Conservation (phyloP, 129 eudicot species). For the Heracleum sosnowskyi region DNA sequence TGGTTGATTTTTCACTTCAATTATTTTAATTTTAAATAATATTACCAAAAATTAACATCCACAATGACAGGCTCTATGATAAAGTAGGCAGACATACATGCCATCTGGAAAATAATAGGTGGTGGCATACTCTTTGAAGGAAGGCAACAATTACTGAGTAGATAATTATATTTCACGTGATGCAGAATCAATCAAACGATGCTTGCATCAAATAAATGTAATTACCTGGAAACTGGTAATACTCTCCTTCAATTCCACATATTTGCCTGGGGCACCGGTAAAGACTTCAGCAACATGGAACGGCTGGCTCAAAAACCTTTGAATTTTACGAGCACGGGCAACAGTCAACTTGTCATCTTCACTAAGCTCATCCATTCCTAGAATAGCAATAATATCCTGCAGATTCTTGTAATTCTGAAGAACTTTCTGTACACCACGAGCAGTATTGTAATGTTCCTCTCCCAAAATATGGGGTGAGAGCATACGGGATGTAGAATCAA, state of each 20-base stretch:
- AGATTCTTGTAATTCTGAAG: slow-evolving; percentile 72
- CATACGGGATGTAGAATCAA: slow-evolving; percentile 68
- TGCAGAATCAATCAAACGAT: background rate
- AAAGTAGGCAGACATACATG: background rate
- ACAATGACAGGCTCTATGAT: background rate
- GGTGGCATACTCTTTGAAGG: background rate
- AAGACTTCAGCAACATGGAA: slow-evolving; percentile 80
- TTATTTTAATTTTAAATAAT: no score
- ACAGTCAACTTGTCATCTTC: slow-evolving; percentile 71
- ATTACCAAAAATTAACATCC: background rate
- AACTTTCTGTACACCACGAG: slow-evolving; percentile 69
- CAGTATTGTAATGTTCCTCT: slow-evolving; percentile 61
- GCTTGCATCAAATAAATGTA: background rate
- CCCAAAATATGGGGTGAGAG: slow-evolving; percentile 65
- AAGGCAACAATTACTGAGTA: background rate
- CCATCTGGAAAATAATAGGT: background rate
- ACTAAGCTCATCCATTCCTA: slow-evolving; percentile 74
- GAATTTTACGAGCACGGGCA: slow-evolving; percentile 64
- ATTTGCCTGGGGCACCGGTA: slow-evolving; percentile 71
- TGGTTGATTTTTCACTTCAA: background rate
- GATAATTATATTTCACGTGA: background rate
- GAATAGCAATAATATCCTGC: slow-evolving; percentile 67
- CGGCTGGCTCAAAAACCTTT: slow-evolving; percentile 60
- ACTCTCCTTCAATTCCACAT: slow-evolving; percentile 67
- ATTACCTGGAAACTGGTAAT: slow-evolving; percentile 59